These are phyloP conservation scores for Magnolia sinica DNA, from an alignment of 164 flowering plant genomes.

Conservation along the genomic window DNA sequence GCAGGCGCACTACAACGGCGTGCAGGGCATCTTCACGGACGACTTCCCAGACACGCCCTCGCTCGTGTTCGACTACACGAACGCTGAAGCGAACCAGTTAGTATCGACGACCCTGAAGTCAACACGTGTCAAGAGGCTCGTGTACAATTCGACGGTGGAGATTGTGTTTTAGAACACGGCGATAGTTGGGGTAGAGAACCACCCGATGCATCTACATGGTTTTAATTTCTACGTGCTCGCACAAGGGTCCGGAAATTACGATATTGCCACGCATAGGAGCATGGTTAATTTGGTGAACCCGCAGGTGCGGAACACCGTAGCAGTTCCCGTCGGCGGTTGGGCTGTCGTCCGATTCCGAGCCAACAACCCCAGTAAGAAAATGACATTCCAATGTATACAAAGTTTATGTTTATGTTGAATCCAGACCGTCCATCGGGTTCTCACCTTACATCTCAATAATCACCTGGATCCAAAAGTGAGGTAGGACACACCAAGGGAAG, in stretches of 20 bases:
- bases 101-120: conserved; percentile 21
- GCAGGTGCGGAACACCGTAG: conserved; percentile 64
- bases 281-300: conserved; percentile 57
- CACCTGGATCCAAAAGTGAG: too few relatives aligned
- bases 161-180: conserved; percentile 72
- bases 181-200: conserved; percentile 43
- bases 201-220: conserved; percentile 71
- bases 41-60: conserved; percentile 62
- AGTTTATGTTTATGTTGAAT: too few relatives aligned
- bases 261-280: conserved; percentile 21
- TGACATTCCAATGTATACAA: too few relatives aligned
- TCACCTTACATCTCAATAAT: too few relatives aligned
- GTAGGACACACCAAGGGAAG: too few relatives aligned
- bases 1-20: conserved; percentile 36
- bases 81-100: conserved; percentile 13
- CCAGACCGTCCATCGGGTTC: too few relatives aligned
- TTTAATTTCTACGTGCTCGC: conserved; percentile 47
- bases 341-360: conserved; percentile 67
- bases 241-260: conserved; percentile 69
- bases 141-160: conserved; percentile 55
- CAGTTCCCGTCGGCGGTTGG: conserved; percentile 78
- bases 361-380: conserved; percentile 51
- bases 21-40: conserved; percentile 43
- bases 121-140: conserved; percentile 47
- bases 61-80: conserved; percentile 51